A percentile compares a stretch with the other conserved stretches of the same genome.
Evolutionary conservation across 768 basidiomycete species (phyloP).

Genomic region (Boletellus ananas): DNA sequence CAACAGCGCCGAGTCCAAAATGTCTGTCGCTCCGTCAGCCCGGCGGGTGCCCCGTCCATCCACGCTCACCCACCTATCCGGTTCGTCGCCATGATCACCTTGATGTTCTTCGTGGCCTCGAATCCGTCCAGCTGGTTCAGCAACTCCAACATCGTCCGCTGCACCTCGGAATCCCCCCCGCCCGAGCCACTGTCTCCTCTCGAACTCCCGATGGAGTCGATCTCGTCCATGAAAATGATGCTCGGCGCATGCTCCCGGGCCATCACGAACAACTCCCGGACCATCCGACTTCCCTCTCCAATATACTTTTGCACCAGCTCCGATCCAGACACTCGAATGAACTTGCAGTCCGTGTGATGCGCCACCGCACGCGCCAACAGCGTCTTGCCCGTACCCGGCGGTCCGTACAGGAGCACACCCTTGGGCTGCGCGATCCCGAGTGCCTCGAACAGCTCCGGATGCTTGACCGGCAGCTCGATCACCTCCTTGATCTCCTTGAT

Average conservation of each 20-base stretch:
- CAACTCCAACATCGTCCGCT: constrained; percentile 87
- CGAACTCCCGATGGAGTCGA: constrained; percentile 94
- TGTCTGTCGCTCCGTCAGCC: constrained; percentile 50
- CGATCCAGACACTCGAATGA: constrained; percentile 91
- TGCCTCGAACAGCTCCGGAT: constrained; percentile 94
- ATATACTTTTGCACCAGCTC: constrained; percentile 99
- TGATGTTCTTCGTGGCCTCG: constrained; percentile 79
- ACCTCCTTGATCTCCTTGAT: constrained; percentile 99
- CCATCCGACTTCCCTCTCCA: constrained; percentile 95
- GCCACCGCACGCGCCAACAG: constrained; percentile 93
- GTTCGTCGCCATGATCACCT: constrained; percentile 96
- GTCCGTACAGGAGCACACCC: constrained; percentile 92
- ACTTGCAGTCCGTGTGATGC: constrained; percentile 96
- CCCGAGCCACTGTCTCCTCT: constrained; percentile 77
- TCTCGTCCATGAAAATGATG: constrained; percentile 99
- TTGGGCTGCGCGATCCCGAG: constrained; percentile 97
- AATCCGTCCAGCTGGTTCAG: constrained; percentile 89
- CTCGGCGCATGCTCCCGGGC: constrained; percentile 95
- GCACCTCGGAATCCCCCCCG: constrained; percentile 84
- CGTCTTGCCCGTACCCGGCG: constrained; percentile 96
- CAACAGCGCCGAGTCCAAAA: constrained; percentile 88
- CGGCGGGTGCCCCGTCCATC: background rate
- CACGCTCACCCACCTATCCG: constrained; percentile 62
- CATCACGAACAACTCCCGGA: constrained; percentile 97
- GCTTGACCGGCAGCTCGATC: constrained; percentile 95